These are phyloP conservation scores for Limtongia smithiae DNA, from an alignment of 805 yeast genomes.

Conservation along the genomic window DNA sequence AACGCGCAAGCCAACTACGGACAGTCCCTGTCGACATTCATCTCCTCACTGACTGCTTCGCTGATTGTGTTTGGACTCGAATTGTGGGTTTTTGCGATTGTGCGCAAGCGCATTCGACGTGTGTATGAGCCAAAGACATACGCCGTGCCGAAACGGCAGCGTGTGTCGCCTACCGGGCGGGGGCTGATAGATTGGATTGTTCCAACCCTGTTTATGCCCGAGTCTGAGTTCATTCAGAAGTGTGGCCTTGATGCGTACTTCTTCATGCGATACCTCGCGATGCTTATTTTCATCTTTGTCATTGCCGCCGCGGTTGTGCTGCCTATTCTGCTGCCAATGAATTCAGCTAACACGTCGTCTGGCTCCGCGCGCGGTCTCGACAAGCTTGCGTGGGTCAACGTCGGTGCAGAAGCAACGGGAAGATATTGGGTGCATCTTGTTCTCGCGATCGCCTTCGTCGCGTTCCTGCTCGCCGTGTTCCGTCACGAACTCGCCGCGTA, in stretches of 20 bases:
- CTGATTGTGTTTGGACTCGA: conserved; percentile 63
- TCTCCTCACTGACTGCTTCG: conserved; percentile 68
- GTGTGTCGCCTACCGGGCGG: conserved; percentile 67
- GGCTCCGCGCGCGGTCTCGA: conserved; percentile 53
- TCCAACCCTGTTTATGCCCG: conserved; percentile 63
- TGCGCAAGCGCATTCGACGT: conserved; percentile 65
- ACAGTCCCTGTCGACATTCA: conserved; percentile 65
- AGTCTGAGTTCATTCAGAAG: conserved; percentile 72
- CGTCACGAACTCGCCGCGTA: conserved; percentile 53
- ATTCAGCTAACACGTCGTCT: conserved; percentile 34
- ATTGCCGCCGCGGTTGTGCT: conserved; percentile 53
- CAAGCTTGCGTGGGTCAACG: conserved; percentile 64
- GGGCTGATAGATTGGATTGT: conserved; percentile 72
- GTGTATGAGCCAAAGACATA: conserved; percentile 83
- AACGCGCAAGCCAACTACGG: conserved; percentile 24
- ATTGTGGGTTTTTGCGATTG: conserved; percentile 55
- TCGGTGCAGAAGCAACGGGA: conserved; percentile 50
- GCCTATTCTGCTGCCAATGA: conserved; percentile 74
- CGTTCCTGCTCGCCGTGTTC: conserved; percentile 55
- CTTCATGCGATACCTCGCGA: conserved; percentile 70
- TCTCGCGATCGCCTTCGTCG: conserved; percentile 52
- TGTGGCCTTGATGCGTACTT: conserved; percentile 92
- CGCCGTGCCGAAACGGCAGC: conserved; percentile 49
- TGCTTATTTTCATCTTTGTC: conserved; percentile 53
- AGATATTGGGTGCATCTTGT: conserved; percentile 61